A percentile compares a stretch with the other conserved stretches of the same genome.
Conservation (phyloP, 768 basidiomycete species). For the Suillus decipiens region DNA sequence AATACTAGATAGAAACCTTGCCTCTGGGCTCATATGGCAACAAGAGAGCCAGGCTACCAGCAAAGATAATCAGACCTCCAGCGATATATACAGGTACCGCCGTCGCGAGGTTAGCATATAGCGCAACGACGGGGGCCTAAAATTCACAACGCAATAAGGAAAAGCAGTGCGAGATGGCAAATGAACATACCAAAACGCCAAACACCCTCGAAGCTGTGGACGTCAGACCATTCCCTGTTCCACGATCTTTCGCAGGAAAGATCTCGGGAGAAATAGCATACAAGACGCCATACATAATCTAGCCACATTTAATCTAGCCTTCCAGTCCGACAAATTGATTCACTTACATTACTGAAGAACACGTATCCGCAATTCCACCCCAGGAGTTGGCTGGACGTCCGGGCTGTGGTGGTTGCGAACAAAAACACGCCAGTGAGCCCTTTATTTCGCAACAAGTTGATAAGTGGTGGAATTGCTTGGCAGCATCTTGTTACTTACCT, state of each 20-base stretch:
- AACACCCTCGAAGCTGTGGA: slow-evolving; percentile 64
- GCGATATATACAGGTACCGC: slow-evolving; percentile 74
- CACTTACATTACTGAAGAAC: slow-evolving; percentile 59
- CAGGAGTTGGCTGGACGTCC: slow-evolving; percentile 64
- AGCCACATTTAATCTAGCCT: neutral
- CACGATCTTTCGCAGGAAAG: slow-evolving; percentile 71
- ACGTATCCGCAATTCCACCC: slow-evolving; percentile 82
- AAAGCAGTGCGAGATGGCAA: neutral
- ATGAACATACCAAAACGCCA: slow-evolving; percentile 59
- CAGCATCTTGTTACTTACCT: slow-evolving; percentile 42
- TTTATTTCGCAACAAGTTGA: slow-evolving; percentile 48
- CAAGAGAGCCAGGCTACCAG: slow-evolving; percentile 59
- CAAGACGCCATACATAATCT: slow-evolving; percentile 78
- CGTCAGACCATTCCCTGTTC: slow-evolving; percentile 69
- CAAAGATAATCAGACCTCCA: slow-evolving; percentile 60
- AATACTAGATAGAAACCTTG: slow-evolving; percentile 60
- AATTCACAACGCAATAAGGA: neutral
- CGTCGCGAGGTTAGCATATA: slow-evolving; percentile 65
- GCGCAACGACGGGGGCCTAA: slow-evolving; percentile 71
- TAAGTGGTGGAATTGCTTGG: slow-evolving; percentile 38
- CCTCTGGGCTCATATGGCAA: slow-evolving; percentile 77
- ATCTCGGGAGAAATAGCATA: slow-evolving; percentile 72
- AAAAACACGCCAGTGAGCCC: slow-evolving; percentile 76
- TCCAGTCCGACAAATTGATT: neutral
- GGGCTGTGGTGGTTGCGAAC: slow-evolving; percentile 73